Evolutionary conservation across 805 yeast genomes (phyloP), one percentile per base, ranked within the genome.

Genomic region (Kodamaea sagamina): DNA sequence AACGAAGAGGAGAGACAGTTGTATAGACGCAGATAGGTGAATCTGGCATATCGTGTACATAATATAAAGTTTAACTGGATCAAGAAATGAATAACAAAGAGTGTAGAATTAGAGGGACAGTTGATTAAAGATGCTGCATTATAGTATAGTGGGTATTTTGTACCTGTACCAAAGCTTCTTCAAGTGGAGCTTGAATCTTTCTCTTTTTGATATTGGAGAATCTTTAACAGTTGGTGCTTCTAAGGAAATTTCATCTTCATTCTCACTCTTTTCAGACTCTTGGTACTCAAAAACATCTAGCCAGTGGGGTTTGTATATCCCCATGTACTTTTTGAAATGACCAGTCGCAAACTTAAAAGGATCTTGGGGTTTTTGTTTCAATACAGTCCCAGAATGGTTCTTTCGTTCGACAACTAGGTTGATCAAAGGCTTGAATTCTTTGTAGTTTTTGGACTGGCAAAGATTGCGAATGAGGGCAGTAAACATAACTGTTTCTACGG

Each of bases 1-100:
- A 44, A 47, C 22, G 74, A 69, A 50, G 70, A 67, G 46, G 61
- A 62, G 19, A 56, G 58, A 48, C 62, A 59, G 40, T 51, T 57
- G 27, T 53, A 52, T 53, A 66, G 75, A 57, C 57, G 51, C 36
- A 64, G 75, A 47, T 59, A 50, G 17, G 34, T 8, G 17, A 15
- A 12, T 16, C 34, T 22, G 22, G 38, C 38, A 35, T 35, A 35
- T 35, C 38, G 25, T 35, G 38, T 35, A 35, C 38, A 35, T 35
- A 35, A 35, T 29, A 29, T 19, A 29, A 29, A 29, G 15, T 29
- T 10, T 8, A 12, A n/a, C n/a, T n/a, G n/a, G n/a, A n/a, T n/a
- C n/a, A n/a, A n/a, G n/a, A n/a, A n/a, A n/a, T n/a, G n/a, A n/a
- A n/a, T n/a, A n/a, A n/a, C n/a, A n/a, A n/a, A n/a, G n/a, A n/a